Evolutionary conservation across 2,329 filamentous ascomycete species (phyloP).

Genomic region (Colletotrichum sansevieriae): DNA sequence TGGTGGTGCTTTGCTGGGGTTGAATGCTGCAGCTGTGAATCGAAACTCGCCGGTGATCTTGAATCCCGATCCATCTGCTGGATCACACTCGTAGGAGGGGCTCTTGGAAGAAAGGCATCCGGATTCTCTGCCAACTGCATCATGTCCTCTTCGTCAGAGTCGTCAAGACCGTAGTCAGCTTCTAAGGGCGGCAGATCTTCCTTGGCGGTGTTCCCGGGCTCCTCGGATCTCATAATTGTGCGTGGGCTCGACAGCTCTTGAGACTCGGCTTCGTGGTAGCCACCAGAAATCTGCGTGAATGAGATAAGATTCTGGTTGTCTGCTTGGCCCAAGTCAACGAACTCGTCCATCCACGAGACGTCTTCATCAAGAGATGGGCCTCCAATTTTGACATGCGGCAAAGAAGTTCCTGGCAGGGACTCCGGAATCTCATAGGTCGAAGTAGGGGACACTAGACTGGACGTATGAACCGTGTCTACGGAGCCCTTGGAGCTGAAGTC

Average conservation of each 20-base stretch:
- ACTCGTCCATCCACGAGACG: constrained; percentile 25
- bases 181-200: neutral
- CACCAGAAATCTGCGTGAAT: no score
- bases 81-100: neutral
- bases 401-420: neutral
- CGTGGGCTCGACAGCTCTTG: neutral
- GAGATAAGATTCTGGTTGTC: neutral
- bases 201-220: neutral
- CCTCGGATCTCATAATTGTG: neutral
- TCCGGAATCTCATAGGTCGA: constrained; percentile 8
- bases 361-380: neutral
- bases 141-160: constrained; percentile 28
- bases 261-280: neutral
- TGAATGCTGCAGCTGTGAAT: neutral
- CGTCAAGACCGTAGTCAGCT: constrained; percentile 13
- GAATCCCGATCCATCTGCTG: neutral
- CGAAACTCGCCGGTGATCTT: neutral
- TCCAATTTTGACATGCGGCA: neutral
- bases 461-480: no score
- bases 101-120: neutral
- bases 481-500: neutral
- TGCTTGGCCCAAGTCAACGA: constrained; percentile 9
- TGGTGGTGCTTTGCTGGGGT: neutral
- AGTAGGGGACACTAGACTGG: neutral
- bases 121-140: neutral